phyloP scores from a whole-genome alignment of 805 yeast species.

The Starmera quercuum region DNA sequence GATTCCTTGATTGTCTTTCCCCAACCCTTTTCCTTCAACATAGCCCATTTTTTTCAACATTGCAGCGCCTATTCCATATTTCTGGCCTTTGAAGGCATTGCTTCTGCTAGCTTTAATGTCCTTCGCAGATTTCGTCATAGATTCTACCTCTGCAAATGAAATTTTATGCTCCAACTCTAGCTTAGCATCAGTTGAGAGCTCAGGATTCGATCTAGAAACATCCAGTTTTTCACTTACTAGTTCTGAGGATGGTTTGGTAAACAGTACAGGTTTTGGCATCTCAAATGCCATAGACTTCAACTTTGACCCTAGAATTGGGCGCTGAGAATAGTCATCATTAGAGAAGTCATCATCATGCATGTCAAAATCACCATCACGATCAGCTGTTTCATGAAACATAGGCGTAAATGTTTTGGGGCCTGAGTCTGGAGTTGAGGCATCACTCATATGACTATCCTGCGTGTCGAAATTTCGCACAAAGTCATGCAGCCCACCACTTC shows the following conservation, averaged over 20 bases:
- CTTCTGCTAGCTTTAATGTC: conserved; percentile 1
- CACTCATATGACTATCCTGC: neutral
- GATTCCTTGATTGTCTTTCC: conserved; percentile 65
- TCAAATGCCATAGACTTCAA: conserved; percentile 3
- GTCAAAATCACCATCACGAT: too few relatives aligned
- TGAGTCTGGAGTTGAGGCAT: neutral
- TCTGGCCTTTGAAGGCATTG: conserved; percentile 15
- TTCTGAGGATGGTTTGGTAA: conserved; percentile 8
- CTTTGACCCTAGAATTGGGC: conserved; percentile 1
- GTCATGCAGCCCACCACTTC: neutral
- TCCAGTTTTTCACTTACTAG: neutral
- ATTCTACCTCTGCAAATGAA: neutral
- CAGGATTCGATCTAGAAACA: neutral
- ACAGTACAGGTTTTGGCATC: neutral
- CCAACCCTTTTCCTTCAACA: conserved; percentile 78
- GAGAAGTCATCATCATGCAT: conserved; percentile 12
- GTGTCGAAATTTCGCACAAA: conserved; percentile 1
- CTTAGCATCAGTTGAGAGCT: conserved; percentile 21
- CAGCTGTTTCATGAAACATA: too few relatives aligned
- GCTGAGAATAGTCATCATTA: conserved; percentile 4
- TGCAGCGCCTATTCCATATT: conserved; percentile 82
- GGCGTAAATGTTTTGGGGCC: too few relatives aligned
- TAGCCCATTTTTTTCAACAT: conserved; percentile 84
- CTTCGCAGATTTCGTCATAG: neutral
- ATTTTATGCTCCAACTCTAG: neutral